phyloP scores from a whole-genome alignment of 2,329 filamentous ascomycete species.

The Calonectria ilicicola region DNA sequence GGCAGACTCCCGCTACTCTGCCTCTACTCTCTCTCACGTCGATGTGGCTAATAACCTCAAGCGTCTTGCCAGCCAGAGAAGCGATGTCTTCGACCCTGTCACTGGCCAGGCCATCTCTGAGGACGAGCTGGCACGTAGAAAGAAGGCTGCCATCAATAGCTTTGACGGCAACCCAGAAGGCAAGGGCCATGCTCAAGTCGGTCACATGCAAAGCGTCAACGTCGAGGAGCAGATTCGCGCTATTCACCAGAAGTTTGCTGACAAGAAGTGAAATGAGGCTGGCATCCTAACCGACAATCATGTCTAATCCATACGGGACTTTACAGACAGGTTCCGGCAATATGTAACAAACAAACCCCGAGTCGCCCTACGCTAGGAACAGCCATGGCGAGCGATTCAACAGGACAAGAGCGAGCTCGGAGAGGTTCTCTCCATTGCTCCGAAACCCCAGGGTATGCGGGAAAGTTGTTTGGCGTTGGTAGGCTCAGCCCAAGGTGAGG shows the following conservation, averaged over 20 bases:
- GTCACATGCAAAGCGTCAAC: conserved; percentile 76
- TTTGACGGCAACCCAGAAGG: conserved; percentile 76
- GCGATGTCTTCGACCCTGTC: conserved; percentile 84
- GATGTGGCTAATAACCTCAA: conserved; percentile 96
- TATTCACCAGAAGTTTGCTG: conserved; percentile 67
- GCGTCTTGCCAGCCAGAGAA: conserved; percentile 89
- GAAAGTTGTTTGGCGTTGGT: conserved; percentile 35
- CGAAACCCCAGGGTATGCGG: not conserved
- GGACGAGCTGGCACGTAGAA: conserved; percentile 80
- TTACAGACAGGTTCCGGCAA: not conserved
- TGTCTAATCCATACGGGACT: not conserved
- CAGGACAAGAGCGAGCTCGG: not conserved
- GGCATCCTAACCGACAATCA: not conserved
- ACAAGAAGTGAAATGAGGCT: conserved; percentile 47
- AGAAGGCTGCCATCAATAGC: conserved; percentile 75
- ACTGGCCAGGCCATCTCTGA: conserved; percentile 77
- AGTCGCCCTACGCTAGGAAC: not conserved
- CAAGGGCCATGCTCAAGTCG: conserved; percentile 65
- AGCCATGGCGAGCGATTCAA: not conserved
- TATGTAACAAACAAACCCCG: conserved; percentile 13
- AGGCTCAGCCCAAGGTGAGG: conserved; percentile 42
- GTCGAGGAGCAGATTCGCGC: conserved; percentile 87
- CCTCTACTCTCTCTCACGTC: conserved; percentile 85
- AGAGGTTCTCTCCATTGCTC: not conserved
- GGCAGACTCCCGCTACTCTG: conserved; percentile 84